A percentile compares a stretch with the other conserved stretches of the same genome.
phyloP scores from a whole-genome alignment of 768 basidiomycete genomes.

The Symmetrospora coprosmae region DNA sequence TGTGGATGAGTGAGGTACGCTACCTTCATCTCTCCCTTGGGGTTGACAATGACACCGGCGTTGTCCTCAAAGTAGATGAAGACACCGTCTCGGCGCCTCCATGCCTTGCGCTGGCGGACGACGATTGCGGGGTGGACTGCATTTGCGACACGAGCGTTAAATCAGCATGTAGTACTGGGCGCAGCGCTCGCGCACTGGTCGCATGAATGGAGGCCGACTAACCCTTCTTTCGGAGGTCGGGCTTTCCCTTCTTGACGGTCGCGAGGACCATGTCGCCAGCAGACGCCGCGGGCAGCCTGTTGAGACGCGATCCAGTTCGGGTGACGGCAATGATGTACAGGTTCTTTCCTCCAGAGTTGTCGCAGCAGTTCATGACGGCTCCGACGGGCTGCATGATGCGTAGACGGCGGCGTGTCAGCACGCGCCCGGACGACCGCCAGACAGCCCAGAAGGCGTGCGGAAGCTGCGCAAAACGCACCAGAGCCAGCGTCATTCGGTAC shows the following conservation, averaged over 20 bases:
- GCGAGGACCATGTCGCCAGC: constrained; percentile 78
- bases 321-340: constrained; percentile 88
- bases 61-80: constrained; percentile 62
- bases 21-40: constrained; percentile 99
- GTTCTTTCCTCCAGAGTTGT: constrained; percentile 98
- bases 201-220: constrained; percentile 37
- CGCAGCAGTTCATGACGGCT: constrained; percentile 47
- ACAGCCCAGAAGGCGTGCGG: background rate
- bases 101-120: constrained; percentile 93
- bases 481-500: constrained; percentile 24
- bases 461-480: background rate
- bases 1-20: background rate
- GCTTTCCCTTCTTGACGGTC: constrained; percentile 99
- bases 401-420: too few relatives aligned
- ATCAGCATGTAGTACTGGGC: background rate
- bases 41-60: constrained; percentile 52
- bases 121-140: constrained; percentile 95
- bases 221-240: constrained; percentile 99
- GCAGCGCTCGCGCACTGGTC: too few relatives aligned
- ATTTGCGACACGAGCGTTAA: background rate
- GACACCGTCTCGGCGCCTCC: constrained; percentile 94
- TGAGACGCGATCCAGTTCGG: constrained; percentile 87
- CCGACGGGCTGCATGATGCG: constrained; percentile 20
- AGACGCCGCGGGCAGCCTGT: constrained; percentile 79
- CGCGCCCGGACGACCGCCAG: too few relatives aligned